A percentile compares a stretch with the other conserved stretches of the same genome.
These are phyloP conservation scores for Beauveria rudraprayagi DNA, from an alignment of 2,329 filamentous ascomycete species.

Conservation along the genomic window DNA sequence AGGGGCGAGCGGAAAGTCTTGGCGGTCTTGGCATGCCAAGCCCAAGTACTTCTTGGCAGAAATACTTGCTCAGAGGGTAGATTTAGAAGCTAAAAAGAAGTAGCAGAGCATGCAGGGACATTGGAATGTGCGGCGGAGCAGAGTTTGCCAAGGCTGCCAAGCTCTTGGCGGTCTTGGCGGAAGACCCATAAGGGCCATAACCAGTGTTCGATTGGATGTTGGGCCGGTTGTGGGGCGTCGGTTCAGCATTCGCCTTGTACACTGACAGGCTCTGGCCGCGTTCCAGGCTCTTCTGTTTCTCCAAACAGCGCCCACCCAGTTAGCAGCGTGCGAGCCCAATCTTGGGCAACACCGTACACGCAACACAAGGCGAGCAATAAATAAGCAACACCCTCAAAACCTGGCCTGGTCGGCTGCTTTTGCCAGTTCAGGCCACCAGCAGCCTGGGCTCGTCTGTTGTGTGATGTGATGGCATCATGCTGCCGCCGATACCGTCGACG, in stretches of 20 bases:
- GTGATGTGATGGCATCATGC: background rate
- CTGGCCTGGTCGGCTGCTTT: background rate
- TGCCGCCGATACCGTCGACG: background rate
- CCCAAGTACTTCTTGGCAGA: constrained; percentile 18
- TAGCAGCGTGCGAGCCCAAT: background rate
- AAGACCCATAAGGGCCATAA: constrained; percentile 20
- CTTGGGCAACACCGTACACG: background rate
- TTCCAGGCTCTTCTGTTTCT: constrained; percentile 11
- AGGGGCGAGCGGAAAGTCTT: constrained; percentile 31
- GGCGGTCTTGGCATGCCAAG: constrained; percentile 29
- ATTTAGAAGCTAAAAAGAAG: background rate
- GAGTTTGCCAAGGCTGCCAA: constrained; percentile 28
- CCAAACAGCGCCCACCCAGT: background rate
- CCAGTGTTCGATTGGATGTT: constrained; percentile 20
- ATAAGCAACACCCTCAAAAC: background rate
- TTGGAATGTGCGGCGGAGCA: constrained; percentile 20
- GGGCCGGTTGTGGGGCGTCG: background rate
- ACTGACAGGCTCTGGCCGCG: constrained; percentile 7
- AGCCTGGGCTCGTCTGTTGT: background rate
- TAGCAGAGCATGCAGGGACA: background rate
- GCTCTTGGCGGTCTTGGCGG: constrained; percentile 32
- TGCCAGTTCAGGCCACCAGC: background rate
- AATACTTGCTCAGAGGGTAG: background rate
- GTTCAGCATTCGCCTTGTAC: constrained; percentile 7
- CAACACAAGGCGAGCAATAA: background rate